Evolutionary conservation across 1,139 yeast genomes (phyloP), one percentile per base, ranked within the genome.

Genomic region (Geotrichum candidum): DNA sequence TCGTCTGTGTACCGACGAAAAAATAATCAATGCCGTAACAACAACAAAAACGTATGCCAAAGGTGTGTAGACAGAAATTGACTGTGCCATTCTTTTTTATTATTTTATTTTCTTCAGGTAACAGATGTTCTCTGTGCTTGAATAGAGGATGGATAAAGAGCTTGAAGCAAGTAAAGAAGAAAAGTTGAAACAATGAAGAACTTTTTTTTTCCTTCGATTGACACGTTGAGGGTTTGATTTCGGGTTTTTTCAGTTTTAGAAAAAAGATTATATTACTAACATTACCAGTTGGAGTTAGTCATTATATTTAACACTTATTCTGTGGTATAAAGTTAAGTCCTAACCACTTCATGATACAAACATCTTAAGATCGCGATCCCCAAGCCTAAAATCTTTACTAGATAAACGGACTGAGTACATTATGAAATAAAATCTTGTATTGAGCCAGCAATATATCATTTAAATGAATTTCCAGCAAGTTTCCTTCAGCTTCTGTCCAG

Each of bases 41-140:
- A 94, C 77, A 35, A 91, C 83, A 5, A 82, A 86, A 63, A 90
- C 86, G 72, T 94, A 94, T 55, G 89, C 77, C 63, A 94, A 74
- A 35, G 99, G 98, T 18, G 96, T 90, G 72, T 83, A 84, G 51
- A 92, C 84, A n/a, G 97, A 89, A 66, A 91, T 83, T 67, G 66
- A 65, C 58, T 69, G 71, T 29, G 73, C 74, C 76, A 73, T 74
- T 41, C 51, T 61, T 18, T 51, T 15, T 13, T 56, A 5, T 41
- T 4, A 3, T 29, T 5, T 23, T 22, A 13, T 7, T 29, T 45
- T 29, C 18, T 53, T 23, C 22, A 7, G 23, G 18, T n/a, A 23
- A 15, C 18, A 18, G 22, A 41, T 41, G 48, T n/a, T 41, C 48
- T 18, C 48, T 41, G 22, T 41, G 22, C 22, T n/a, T 41, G 7